Percentiles rank a stretch among this genome's conserved stretches.
Evolutionary conservation across 768 basidiomycete genomes (phyloP).

Genomic region (Suillus subaureus): DNA sequence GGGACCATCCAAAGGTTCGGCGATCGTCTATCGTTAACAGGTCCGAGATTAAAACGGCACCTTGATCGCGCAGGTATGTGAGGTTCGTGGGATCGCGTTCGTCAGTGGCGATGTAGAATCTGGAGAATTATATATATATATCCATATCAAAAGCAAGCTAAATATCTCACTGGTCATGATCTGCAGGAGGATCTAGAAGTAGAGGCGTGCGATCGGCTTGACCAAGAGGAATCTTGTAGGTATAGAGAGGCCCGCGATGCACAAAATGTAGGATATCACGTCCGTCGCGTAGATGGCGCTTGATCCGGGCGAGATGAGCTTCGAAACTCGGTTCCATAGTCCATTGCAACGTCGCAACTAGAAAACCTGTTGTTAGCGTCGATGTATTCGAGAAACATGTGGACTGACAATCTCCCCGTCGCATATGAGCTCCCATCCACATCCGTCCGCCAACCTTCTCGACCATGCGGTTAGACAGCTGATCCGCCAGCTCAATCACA

Average conservation of each 20-base stretch:
- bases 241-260: slow-evolving; percentile 18
- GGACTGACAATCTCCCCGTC: slow-evolving; percentile 44
- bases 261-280: slow-evolving; percentile 21
- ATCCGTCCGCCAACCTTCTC: slow-evolving; percentile 30
- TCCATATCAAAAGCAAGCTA: background rate
- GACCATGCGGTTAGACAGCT: slow-evolving; percentile 35
- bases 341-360: slow-evolving; percentile 36
- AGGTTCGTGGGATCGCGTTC: slow-evolving; percentile 41
- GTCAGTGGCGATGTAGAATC: slow-evolving; percentile 43
- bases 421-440: slow-evolving; percentile 50
- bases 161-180: slow-evolving; percentile 23
- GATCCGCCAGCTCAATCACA: slow-evolving; percentile 32
- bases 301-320: slow-evolving; percentile 37
- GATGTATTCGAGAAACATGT: background rate
- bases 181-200: slow-evolving; percentile 27
- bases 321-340: slow-evolving; percentile 34
- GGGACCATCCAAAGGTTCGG: slow-evolving; percentile 41
- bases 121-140: slow-evolving; percentile 6
- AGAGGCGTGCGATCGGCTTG: slow-evolving; percentile 21
- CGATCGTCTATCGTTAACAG: slow-evolving; percentile 45
- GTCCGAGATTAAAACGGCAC: slow-evolving; percentile 44
- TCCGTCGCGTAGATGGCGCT: slow-evolving; percentile 24
- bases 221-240: slow-evolving; percentile 27
- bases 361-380: background rate
- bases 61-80: slow-evolving; percentile 33